Percentiles rank a stretch among this genome's conserved stretches.
These are phyloP conservation scores for Cinnamomum micranthum DNA, from an alignment of 164 flowering plant genomes.

Conservation along the genomic window DNA sequence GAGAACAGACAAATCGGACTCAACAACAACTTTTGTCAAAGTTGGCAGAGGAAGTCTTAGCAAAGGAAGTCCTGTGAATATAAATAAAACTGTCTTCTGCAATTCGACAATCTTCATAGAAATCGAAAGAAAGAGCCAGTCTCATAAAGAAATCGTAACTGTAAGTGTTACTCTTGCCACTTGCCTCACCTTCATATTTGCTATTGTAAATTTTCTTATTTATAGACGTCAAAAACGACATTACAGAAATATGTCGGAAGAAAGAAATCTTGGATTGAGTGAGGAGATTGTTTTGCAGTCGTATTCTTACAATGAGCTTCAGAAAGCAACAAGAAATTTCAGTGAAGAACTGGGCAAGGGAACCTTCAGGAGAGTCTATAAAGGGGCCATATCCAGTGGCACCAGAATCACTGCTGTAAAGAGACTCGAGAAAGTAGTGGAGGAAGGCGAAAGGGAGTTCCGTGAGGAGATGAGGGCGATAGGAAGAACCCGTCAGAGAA, in stretches of 20 bases:
- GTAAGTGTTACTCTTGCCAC: background rate
- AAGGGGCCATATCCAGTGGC: background rate
- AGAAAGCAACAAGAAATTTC: background rate
- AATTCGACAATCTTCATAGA: background rate
- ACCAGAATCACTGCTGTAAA: background rate
- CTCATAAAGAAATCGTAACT: background rate
- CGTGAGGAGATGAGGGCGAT: background rate
- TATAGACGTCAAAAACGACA: background rate
- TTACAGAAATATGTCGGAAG: background rate
- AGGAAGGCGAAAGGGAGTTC: background rate
- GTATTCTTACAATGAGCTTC: background rate
- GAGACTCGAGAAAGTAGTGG: background rate
- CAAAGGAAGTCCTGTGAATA: background rate
- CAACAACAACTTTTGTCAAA: background rate
- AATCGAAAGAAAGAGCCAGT: background rate
- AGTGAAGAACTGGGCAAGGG: slow-evolving; percentile 4
- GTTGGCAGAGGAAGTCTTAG: background rate
- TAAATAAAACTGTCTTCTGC: too few relatives aligned
- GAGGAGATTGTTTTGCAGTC: background rate
- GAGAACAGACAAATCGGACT: background rate
- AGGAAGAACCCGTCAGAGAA: slow-evolving; percentile 1
- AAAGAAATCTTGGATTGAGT: background rate
- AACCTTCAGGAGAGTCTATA: background rate
- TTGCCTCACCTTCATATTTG: background rate
- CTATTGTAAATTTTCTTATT: background rate